Conservation (phyloP, 345 rosid species). For the Viola odorata region DNA sequence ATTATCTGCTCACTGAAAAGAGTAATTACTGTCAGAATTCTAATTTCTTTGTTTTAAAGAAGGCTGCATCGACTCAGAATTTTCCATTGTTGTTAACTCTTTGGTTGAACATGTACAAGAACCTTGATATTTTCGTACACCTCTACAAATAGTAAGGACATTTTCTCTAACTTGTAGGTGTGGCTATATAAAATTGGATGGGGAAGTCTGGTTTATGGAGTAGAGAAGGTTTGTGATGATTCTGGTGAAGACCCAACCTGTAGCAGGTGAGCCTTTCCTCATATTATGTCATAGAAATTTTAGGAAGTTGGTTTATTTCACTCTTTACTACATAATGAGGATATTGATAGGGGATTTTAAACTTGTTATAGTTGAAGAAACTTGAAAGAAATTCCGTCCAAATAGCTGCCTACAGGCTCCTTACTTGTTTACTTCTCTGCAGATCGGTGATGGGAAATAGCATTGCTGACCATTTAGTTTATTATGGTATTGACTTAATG, state of each 20-base stretch:
- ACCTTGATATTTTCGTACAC: too few species aligned
- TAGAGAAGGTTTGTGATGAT: slow-evolving; percentile 70
- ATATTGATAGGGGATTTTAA: background rate
- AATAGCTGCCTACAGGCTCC: background rate
- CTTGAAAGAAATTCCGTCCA: background rate
- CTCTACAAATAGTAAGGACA: background rate
- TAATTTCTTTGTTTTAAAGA: background rate
- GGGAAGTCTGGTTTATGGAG: slow-evolving; percentile 41
- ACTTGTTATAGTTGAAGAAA: background rate
- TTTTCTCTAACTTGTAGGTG: slow-evolving; percentile 33
- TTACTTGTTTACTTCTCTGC: slow-evolving; percentile 12
- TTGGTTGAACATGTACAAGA: background rate
- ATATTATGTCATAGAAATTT: background rate
- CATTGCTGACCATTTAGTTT: slow-evolving; percentile 62
- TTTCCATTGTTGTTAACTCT: background rate
- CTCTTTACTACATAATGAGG: background rate
- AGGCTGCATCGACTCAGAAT: background rate
- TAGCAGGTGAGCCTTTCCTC: slow-evolving; percentile 51
- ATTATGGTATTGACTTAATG: slow-evolving; percentile 60
- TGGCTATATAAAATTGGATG: slow-evolving; percentile 52
- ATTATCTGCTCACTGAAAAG: background rate
- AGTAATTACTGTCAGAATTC: background rate
- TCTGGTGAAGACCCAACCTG: slow-evolving; percentile 78
- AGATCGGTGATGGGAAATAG: slow-evolving; percentile 82
- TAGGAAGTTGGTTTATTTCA: background rate